Conservation (phyloP, 1,139 yeast species). For the Chernovozyma sophiae-reginae region DNA sequence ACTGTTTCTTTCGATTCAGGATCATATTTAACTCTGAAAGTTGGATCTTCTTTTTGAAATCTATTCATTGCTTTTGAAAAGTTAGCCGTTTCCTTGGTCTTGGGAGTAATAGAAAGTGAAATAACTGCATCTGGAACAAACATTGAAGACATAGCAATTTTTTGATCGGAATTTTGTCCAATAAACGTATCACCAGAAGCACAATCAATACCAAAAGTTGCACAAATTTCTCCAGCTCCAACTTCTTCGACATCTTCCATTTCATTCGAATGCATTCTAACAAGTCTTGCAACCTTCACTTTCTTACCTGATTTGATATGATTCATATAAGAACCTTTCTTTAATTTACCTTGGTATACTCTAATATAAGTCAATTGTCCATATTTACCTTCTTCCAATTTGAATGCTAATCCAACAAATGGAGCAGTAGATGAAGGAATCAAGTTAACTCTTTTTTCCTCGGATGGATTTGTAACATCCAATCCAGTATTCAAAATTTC, state of each 20-base stretch:
- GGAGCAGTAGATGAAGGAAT: slow-evolving; percentile 74
- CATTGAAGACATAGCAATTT: slow-evolving; percentile 94
- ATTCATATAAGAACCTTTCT: slow-evolving; percentile 83
- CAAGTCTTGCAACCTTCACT: slow-evolving; percentile 91
- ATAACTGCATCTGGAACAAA: slow-evolving; percentile 98
- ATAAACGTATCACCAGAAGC: slow-evolving; percentile 99
- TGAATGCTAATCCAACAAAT: slow-evolving; percentile 94
- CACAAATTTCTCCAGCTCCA: slow-evolving; percentile 98
- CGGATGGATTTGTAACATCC: slow-evolving; percentile 54
- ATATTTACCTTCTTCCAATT: slow-evolving; percentile 95
- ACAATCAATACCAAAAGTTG: slow-evolving; percentile 98
- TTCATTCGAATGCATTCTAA: slow-evolving; percentile 97
- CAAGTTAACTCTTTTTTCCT: slow-evolving; percentile 70
- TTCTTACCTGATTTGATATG: slow-evolving; percentile 92
- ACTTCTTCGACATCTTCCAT: slow-evolving; percentile 97
- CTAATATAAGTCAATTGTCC: slow-evolving; percentile 97
- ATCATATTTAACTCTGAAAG: slow-evolving; percentile 90
- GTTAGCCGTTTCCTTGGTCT: slow-evolving; percentile 75
- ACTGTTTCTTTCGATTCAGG: slow-evolving; percentile 92
- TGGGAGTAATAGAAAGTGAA: slow-evolving; percentile 85
- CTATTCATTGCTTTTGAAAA: slow-evolving; percentile 96
- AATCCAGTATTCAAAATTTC: slow-evolving; percentile 88
- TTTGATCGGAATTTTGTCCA: slow-evolving; percentile 60
- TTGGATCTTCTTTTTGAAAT: slow-evolving; percentile 98
- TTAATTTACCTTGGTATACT: slow-evolving; percentile 92